phyloP scores from a whole-genome alignment of 345 rosid genomes.

The Euphorbia pulcherrima region DNA sequence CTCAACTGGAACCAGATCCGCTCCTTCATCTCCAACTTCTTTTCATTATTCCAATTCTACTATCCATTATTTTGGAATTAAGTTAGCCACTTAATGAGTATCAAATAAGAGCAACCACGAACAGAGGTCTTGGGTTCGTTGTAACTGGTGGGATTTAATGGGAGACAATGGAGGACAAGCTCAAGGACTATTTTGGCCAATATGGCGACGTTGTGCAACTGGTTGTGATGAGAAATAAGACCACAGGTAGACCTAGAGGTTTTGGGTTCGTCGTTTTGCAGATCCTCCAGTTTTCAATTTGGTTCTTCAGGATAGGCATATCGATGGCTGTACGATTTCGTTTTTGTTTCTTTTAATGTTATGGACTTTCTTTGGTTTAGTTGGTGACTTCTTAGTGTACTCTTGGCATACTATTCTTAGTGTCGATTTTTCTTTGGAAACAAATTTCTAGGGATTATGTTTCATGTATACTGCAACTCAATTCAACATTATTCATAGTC shows the following conservation, averaged over 20 bases:
- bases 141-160: conserved; percentile 93
- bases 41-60: too few relatives aligned
- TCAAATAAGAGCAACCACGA: too few relatives aligned
- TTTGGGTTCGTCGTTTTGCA: conserved; percentile 80
- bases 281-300: conserved; percentile 60
- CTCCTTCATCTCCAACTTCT: too few relatives aligned
- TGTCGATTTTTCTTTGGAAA: background rate
- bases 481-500: too few relatives aligned
- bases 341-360: background rate
- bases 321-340: conserved; percentile 56
- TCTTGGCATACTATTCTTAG: background rate
- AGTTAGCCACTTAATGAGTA: too few relatives aligned
- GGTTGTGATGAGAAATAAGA: conserved; percentile 65
- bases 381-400: background rate
- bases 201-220: conserved; percentile 70
- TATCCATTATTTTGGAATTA: too few relatives aligned
- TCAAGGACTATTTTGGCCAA: conserved; percentile 58
- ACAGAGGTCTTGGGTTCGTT: too few relatives aligned
- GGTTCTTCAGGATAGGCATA: conserved; percentile 69
- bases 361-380: background rate
- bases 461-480: background rate
- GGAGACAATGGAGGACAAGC: conserved; percentile 75
- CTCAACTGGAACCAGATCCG: too few relatives aligned
- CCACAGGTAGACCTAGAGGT: conserved; percentile 75
- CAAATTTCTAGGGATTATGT: background rate